These are phyloP conservation scores for Dioszegia crocea DNA, from an alignment of 768 basidiomycete species.

Conservation along the genomic window DNA sequence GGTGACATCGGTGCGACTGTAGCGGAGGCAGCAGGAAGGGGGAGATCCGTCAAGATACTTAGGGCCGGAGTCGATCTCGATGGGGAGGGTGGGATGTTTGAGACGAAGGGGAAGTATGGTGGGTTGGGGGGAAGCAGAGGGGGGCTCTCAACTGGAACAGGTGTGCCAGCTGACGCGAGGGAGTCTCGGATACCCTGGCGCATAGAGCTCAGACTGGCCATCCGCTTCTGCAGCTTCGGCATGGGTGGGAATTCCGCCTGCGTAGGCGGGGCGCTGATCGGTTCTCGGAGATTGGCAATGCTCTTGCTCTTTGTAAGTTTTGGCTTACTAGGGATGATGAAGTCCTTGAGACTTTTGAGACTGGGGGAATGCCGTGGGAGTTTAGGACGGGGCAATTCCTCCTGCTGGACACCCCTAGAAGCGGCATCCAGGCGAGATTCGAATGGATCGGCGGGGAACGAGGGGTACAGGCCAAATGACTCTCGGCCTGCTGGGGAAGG, in stretches of 20 bases:
- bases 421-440: slow-evolving; percentile 27
- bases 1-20: slow-evolving; percentile 1
- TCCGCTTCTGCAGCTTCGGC: slow-evolving; percentile 6
- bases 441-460: slow-evolving; percentile 34
- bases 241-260: slow-evolving; percentile 5
- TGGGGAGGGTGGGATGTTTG: slow-evolving; percentile 10
- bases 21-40: neutral
- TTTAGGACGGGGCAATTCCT: slow-evolving; percentile 5
- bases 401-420: slow-evolving; percentile 6
- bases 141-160: slow-evolving; percentile 30
- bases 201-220: slow-evolving; percentile 7
- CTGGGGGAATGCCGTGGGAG: slow-evolving; percentile 32
- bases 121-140: slow-evolving; percentile 40
- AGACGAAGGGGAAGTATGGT: slow-evolving; percentile 30
- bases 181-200: slow-evolving; percentile 6
- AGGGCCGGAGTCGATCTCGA: slow-evolving; percentile 19
- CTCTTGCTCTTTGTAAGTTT: slow-evolving; percentile 34
- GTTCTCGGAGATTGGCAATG: slow-evolving; percentile 26
- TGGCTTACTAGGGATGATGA: slow-evolving; percentile 22
- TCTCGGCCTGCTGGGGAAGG: slow-evolving; percentile 6
- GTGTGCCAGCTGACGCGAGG: neutral
- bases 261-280: slow-evolving; percentile 6
- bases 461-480: slow-evolving; percentile 12
- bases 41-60: slow-evolving; percentile 5
- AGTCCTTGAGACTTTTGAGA: slow-evolving; percentile 32